Base-by-base conservation (phyloP, 148 eudicot species). In the Oxyria digyna region DNA sequence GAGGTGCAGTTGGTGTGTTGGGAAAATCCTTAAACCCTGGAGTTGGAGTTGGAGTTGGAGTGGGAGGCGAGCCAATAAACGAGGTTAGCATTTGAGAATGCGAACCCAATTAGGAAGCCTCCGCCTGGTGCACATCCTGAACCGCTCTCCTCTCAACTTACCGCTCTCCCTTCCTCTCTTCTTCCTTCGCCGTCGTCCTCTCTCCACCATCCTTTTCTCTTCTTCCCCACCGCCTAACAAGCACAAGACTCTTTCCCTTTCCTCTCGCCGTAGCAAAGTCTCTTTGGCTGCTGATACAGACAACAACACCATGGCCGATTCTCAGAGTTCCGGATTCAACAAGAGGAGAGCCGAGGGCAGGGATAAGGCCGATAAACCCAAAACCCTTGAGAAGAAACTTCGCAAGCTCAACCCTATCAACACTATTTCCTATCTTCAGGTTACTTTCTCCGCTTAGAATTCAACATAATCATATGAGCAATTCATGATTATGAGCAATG, bases 401-500 rank as follows among this genome's bases (percentile, higher is more conserved):
- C 68, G 91, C n/a, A 89, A 71, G 70, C 87, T 87, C 38, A 93
- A 89, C 73, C 96, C 98, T 75, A 75, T 78, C 48, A 89, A 82
- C 72, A 93, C 96, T 29, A 86, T 79, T 43, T 81, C 81, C 11
- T 93, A 87, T 81, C 83, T 85, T 71, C 98, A 93, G 96, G 98
- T 93, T 73, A 15, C 6, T 21, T 48, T 35, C 10, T 63, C 0
- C 0, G 4, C 7, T 6, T 42, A 13, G 2, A n/a, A n/a, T n/a
- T n/a, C n/a, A n/a, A n/a, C n/a, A 33, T 33, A 2, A 33, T 33
- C 37, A 33, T 33, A 5, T 33, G 37, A 33, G 5, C 3, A 33
- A 33, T n/a, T n/a, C n/a, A n/a, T n/a, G n/a, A n/a, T n/a, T n/a
- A n/a, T n/a, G n/a, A n/a, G n/a, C n/a, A n/a, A n/a, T n/a, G n/a